Evolutionary conservation across 805 yeast genomes (phyloP), one percentile per base, ranked within the genome.

Genomic region (Myxozyma melibiosi): DNA sequence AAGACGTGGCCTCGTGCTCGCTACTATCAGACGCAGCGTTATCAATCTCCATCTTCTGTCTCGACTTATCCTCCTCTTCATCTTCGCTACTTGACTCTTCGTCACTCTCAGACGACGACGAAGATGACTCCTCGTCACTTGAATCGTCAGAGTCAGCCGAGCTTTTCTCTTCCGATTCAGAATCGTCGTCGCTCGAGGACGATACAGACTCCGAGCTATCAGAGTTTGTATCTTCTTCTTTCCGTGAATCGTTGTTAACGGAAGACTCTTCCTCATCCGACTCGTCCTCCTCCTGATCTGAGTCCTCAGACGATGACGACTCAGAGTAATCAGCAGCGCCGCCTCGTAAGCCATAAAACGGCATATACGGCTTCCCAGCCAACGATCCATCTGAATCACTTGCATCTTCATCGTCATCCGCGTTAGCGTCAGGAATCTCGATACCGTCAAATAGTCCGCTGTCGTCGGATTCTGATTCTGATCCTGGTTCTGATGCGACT

Each of bases 371-470:
- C 9, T 63, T 56, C 9, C 64, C 66, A 30, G 57, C 55, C 20
- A 68, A 65, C 55, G 42, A 22, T 30, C 25, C 43, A 13, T 49
- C 58, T 14, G 54, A 40, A 5, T 51, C 69, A 20, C 76, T 77
- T 45, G 75, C 78, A 61, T 77, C 74, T 64, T 81, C 87, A 51
- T 78, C 75, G 49, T 77, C 16, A 30, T 30, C 16, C 2, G 14
- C n/a, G n/a, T 39, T 40, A 18, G n/a, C 37, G 16, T 41, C 35
- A 7, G 48, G 33, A 11, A 24, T 13, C n/a, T 24, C 35, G 13
- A 40, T 14, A 24, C 41, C 42, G 25, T 41, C 48, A 22, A 33
- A 41, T 9, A 50, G 24, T 8, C 48, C 51, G 27, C 41, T 24
- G 2, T 31, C 31, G 14, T 22, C 51, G 13, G 49, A 45, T 11